Conservation (phyloP, 2,329 filamentous ascomycete genomes). For the Clonostachys chloroleuca region DNA sequence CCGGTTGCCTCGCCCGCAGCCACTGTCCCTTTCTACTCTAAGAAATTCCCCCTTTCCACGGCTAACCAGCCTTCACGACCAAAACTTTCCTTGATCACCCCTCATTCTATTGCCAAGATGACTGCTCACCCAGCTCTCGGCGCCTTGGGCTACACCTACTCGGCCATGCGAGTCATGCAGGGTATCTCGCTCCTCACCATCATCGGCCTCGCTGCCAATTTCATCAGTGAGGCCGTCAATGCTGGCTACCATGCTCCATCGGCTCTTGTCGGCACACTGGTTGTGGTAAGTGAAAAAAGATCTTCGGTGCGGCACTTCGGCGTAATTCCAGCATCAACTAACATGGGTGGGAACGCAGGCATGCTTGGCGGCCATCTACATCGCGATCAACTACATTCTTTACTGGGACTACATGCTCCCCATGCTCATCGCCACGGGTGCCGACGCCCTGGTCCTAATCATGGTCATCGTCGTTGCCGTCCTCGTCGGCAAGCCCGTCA, state of each 20-base stretch:
- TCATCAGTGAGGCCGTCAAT: conserved; percentile 71
- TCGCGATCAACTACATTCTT: conserved; percentile 74
- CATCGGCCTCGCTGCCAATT: conserved; percentile 78
- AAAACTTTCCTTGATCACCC: conserved; percentile 34
- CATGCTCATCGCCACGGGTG: conserved; percentile 60
- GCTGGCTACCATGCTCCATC: conserved; percentile 62
- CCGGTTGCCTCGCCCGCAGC: conserved; percentile 16
- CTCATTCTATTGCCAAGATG: conserved; percentile 29
- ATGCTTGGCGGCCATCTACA: conserved; percentile 75
- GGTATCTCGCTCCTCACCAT: conserved; percentile 68
- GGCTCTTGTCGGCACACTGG: conserved; percentile 73
- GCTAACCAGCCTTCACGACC: conserved; percentile 28
- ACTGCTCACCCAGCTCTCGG: conserved; percentile 51
- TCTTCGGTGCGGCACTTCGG: too few species aligned
- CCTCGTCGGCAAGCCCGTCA: conserved; percentile 75
- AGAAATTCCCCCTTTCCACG: conserved; percentile 34
- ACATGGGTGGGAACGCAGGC: conserved; percentile 44
- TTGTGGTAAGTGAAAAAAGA: conserved; percentile 58
- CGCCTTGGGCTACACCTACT: conserved; percentile 75
- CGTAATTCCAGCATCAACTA: too few species aligned
- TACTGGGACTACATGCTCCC: conserved; percentile 75
- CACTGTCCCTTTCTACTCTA: conserved; percentile 31
- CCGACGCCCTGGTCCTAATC: conserved; percentile 68
- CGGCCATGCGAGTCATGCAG: conserved; percentile 67
- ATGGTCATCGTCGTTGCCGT: conserved; percentile 75